These are phyloP conservation scores for Camelina sativa DNA, from an alignment of 345 rosid genomes.

Conservation along the genomic window DNA sequence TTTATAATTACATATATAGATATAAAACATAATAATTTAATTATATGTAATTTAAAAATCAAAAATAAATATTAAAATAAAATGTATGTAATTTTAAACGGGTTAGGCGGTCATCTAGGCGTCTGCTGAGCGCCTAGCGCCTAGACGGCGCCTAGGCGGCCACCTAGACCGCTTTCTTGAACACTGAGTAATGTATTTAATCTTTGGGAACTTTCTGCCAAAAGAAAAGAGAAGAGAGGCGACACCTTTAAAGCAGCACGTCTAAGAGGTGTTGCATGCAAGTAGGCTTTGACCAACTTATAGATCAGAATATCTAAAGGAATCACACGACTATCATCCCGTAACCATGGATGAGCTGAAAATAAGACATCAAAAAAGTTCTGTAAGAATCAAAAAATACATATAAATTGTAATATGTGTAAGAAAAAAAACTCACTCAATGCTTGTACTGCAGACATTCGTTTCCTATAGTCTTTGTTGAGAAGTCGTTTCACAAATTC, in stretches of 20 bases:
- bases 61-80: no score
- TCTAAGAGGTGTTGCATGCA: constrained; percentile 74
- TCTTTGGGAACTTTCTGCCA: not conserved
- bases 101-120: no score
- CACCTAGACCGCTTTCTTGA: no score
- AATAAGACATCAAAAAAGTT: not conserved
- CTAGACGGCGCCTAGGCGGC: no score
- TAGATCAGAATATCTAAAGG: constrained; percentile 73
- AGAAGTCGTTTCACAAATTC: constrained; percentile 86
- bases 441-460: constrained; percentile 90
- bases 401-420: not conserved
- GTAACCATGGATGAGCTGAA: constrained; percentile 82
- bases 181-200: no score
- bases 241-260: constrained; percentile 77
- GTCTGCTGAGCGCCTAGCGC: no score
- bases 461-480: constrained; percentile 81
- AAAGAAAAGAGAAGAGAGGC: not conserved
- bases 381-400: constrained; percentile 20
- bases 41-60: no score
- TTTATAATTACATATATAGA: no score
- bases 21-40: no score
- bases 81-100: no score
- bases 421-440: constrained; percentile 55
- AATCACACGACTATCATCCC: constrained; percentile 52
- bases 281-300: constrained; percentile 72